Evolutionary conservation across 2,329 filamentous ascomycete species (phyloP).

Genomic region (Ceratocystis ficicola): DNA sequence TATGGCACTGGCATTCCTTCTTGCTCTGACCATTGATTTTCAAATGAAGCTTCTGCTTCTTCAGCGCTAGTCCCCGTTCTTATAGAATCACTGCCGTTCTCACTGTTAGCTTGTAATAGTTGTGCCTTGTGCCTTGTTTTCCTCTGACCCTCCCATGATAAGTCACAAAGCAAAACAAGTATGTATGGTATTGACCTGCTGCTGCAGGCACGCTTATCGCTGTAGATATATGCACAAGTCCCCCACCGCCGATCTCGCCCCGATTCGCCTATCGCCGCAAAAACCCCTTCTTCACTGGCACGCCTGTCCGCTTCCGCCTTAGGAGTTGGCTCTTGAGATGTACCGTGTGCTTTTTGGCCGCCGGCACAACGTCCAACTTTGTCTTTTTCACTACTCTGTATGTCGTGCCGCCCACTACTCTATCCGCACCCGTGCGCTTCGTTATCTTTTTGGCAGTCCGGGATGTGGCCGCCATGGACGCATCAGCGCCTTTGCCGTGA

Average conservation of each 20-base stretch:
- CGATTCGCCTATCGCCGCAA: slow-evolving; percentile 23
- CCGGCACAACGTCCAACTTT: slow-evolving; percentile 40
- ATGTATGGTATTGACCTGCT: too few species aligned
- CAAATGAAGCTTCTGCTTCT: too few species aligned
- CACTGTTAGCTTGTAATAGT: too few species aligned
- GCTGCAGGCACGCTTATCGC: too few species aligned
- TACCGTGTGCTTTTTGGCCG: slow-evolving; percentile 33
- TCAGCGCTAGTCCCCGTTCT: too few species aligned
- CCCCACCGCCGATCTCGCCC: neutral
- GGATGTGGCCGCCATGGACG: slow-evolving; percentile 28
- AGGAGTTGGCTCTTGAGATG: slow-evolving; percentile 37
- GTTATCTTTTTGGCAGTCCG: neutral
- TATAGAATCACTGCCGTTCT: too few species aligned
- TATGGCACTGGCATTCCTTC: too few species aligned
- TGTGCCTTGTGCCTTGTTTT: too few species aligned
- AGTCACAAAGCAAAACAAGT: too few species aligned
- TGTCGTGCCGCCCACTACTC: slow-evolving; percentile 41
- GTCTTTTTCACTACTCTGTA: slow-evolving; percentile 38
- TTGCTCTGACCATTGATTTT: too few species aligned
- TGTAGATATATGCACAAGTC: too few species aligned
- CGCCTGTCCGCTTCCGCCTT: slow-evolving; percentile 33
- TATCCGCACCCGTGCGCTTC: slow-evolving; percentile 34
- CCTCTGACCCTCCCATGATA: too few species aligned
- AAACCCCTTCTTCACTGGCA: slow-evolving; percentile 37
- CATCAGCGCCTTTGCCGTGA: slow-evolving; percentile 23